Conservation (phyloP, 2,329 filamentous ascomycete species). For the Ophiocordyceps camponoti-saundersi region DNA sequence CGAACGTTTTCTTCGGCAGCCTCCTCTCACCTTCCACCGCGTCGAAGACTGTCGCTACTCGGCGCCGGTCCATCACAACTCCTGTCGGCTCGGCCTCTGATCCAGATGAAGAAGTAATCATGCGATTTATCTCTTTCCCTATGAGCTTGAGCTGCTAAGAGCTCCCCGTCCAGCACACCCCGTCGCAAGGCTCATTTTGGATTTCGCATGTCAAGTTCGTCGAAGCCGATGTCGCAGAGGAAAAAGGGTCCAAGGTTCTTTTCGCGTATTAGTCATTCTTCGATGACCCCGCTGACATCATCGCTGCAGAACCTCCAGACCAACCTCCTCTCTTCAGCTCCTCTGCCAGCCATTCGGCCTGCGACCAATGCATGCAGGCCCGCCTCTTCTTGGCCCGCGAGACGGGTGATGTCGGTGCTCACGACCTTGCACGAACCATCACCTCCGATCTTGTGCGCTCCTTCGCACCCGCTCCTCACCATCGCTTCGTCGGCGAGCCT, state of each 20-base stretch:
- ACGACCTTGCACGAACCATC: slow-evolving; percentile 47
- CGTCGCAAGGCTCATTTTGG: too few relatives aligned
- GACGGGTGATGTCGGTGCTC: slow-evolving; percentile 47
- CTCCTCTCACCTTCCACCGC: slow-evolving; percentile 44
- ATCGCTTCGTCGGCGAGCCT: slow-evolving; percentile 49
- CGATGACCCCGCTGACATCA: neutral
- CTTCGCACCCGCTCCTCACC: slow-evolving; percentile 48
- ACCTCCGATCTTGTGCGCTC: slow-evolving; percentile 48
- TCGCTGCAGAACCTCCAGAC: neutral
- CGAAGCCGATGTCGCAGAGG: neutral
- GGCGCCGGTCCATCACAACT: slow-evolving; percentile 11
- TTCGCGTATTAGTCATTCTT: neutral
- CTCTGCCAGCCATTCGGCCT: neutral
- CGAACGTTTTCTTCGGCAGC: neutral
- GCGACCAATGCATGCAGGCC: slow-evolving; percentile 44
- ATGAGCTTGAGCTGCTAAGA: too few relatives aligned
- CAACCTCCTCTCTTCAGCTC: neutral
- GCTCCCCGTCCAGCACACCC: too few relatives aligned
- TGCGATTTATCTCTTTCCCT: too few relatives aligned
- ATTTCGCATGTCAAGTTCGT: too few relatives aligned
- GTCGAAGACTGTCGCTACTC: slow-evolving; percentile 47
- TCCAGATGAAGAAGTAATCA: neutral
- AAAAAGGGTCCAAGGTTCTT: neutral
- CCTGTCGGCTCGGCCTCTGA: neutral
- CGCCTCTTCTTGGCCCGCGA: slow-evolving; percentile 63